A percentile compares a stretch with the other conserved stretches of the same genome.
phyloP scores from a whole-genome alignment of 495 filamentous ascomycete species.

The Cenococcum geophilum region DNA sequence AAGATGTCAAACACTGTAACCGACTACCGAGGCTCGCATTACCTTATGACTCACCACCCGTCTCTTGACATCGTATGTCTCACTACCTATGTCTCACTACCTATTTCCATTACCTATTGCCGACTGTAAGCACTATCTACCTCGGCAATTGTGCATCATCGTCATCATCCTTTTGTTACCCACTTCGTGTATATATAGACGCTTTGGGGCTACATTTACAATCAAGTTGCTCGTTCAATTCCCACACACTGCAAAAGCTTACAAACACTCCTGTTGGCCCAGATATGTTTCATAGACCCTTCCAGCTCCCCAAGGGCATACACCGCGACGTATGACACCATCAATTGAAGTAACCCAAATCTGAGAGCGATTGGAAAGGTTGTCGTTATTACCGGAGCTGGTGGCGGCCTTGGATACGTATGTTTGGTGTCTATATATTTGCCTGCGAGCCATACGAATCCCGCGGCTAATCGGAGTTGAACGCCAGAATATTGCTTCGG shows the following conservation, averaged over 20 bases:
- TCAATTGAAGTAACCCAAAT: constrained; percentile 37
- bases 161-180: too few relatives aligned
- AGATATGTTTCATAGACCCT: constrained; percentile 20
- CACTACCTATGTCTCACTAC: too few relatives aligned
- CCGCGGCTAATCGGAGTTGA: background rate
- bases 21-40: too few relatives aligned
- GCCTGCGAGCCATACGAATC: background rate
- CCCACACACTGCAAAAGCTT: too few relatives aligned
- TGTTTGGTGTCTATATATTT: background rate
- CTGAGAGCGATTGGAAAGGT: constrained; percentile 41
- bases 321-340: constrained; percentile 44
- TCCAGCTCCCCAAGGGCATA: constrained; percentile 31
- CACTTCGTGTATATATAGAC: too few relatives aligned
- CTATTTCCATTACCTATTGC: too few relatives aligned
- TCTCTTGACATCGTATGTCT: too few relatives aligned
- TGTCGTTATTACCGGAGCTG: constrained; percentile 44
- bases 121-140: too few relatives aligned
- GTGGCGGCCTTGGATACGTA: constrained; percentile 41
- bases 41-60: too few relatives aligned
- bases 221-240: too few relatives aligned
- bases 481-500: constrained; percentile 38
- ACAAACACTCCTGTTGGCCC: constrained; percentile 13
- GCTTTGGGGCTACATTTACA: too few relatives aligned
- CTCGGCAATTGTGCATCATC: too few relatives aligned
- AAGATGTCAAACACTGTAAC: background rate